Conservation (phyloP, 371 early-diverging fungal species). For the Mucor lusitanicus region DNA sequence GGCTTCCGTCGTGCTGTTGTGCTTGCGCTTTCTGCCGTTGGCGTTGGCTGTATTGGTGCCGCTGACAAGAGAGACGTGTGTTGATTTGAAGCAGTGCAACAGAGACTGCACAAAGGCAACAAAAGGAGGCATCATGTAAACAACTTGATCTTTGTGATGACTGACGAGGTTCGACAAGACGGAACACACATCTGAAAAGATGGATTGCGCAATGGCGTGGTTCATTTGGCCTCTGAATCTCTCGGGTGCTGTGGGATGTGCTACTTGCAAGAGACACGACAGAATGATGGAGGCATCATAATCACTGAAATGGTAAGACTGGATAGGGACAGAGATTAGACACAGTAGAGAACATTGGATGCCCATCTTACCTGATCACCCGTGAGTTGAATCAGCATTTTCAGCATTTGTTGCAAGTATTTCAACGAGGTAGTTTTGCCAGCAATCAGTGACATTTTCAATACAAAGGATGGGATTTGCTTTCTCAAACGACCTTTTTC, state of each 20-base stretch:
- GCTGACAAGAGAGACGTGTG: constrained; percentile 53
- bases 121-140: constrained; percentile 50
- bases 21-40: constrained; percentile 12
- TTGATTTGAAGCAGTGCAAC: constrained; percentile 60
- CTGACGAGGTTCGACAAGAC: constrained; percentile 46
- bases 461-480: constrained; percentile 38
- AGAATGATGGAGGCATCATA: constrained; percentile 38
- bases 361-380: constrained; percentile 24
- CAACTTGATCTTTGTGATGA: constrained; percentile 49
- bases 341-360: not conserved
- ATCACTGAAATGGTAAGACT: constrained; percentile 24
- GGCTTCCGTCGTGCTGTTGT: not conserved
- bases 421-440: constrained; percentile 36
- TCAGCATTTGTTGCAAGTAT: constrained; percentile 36
- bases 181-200: constrained; percentile 48
- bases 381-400: constrained; percentile 41
- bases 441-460: constrained; percentile 39
- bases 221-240: constrained; percentile 22
- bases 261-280: constrained; percentile 36
- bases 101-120: constrained; percentile 50
- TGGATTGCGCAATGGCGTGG: constrained; percentile 20
- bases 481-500: constrained; percentile 47
- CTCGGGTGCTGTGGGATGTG: constrained; percentile 30
- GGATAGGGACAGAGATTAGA: not conserved
- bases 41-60: not conserved